Percentiles rank a stretch among this genome's conserved stretches.
These are phyloP conservation scores for Aspergillus aculeatinus DNA, from an alignment of 2,329 filamentous ascomycete species.

Conservation along the genomic window DNA sequence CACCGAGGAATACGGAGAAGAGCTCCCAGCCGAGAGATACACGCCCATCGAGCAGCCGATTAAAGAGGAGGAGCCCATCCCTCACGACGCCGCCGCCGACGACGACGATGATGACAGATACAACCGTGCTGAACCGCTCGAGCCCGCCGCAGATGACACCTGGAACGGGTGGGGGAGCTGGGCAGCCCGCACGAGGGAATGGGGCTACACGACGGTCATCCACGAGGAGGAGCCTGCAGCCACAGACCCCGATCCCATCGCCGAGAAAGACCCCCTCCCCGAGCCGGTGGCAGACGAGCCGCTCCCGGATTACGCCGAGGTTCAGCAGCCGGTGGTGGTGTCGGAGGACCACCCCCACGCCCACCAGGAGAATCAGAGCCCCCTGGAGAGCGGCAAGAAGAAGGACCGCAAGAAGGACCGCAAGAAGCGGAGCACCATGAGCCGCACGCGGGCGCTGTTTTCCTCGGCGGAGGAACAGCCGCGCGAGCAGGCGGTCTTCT, in stretches of 20 bases:
- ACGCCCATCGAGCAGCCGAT: conserved; percentile 1
- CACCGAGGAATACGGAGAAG: not conserved
- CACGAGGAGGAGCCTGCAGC: not conserved
- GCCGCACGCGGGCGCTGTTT: conserved; percentile 1
- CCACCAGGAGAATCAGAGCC: not conserved
- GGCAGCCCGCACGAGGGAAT: not conserved
- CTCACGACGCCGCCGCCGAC: not conserved
- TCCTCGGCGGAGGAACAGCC: conserved; percentile 2
- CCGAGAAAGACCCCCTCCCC: not conserved
- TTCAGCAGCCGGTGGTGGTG: not conserved
- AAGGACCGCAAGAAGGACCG: conserved; percentile 3
- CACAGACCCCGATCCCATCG: not conserved
- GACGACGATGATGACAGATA: too few relatives aligned
- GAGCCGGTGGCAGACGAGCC: not conserved
- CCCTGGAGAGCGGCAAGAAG: not conserved
- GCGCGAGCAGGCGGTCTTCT: not conserved
- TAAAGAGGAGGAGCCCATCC: not conserved
- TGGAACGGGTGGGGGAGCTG: conserved; percentile 1
- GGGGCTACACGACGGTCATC: not conserved
- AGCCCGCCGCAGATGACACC: not conserved
- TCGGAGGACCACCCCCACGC: not conserved
- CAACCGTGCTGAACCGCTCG: not conserved
- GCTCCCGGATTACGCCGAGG: not conserved
- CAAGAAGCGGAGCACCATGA: conserved; percentile 1
- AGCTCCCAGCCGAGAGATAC: not conserved